Percentiles rank a stretch among this genome's conserved stretches.
Conservation (phyloP, 2,329 filamentous ascomycete species). For the Hansfordia pulvinata region DNA sequence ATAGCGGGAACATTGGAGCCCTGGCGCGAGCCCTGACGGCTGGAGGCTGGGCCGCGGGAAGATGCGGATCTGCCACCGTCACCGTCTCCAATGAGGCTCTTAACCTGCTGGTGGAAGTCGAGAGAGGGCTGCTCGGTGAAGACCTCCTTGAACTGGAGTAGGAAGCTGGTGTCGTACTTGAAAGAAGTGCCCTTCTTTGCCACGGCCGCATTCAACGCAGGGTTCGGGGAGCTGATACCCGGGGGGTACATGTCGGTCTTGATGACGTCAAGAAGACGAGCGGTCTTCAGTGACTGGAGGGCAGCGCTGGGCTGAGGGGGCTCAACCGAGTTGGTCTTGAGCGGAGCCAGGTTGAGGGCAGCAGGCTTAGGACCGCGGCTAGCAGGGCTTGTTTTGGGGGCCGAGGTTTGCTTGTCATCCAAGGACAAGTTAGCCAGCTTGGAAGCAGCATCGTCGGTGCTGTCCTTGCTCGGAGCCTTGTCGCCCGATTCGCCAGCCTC, state of each 20-base stretch:
- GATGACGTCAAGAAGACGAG: constrained; percentile 73
- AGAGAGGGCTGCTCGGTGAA: constrained; percentile 94
- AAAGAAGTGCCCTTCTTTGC: constrained; percentile 70
- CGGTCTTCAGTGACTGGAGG: constrained; percentile 83
- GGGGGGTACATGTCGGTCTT: constrained; percentile 70
- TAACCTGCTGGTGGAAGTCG: constrained; percentile 88
- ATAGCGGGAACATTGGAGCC: constrained; percentile 43
- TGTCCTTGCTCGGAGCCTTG: constrained; percentile 19
- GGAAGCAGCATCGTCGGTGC: constrained; percentile 24
- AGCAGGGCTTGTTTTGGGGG: constrained; percentile 36
- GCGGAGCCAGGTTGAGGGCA: constrained; percentile 71
- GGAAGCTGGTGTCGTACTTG: constrained; percentile 90
- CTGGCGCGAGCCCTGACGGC: constrained; percentile 36
- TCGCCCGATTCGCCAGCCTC: constrained; percentile 33
- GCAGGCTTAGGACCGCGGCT: constrained; percentile 61
- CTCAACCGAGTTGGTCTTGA: constrained; percentile 76
- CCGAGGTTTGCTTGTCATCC: constrained; percentile 34
- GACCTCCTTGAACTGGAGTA: constrained; percentile 90
- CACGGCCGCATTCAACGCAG: constrained; percentile 71
- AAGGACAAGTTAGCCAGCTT: constrained; percentile 41
- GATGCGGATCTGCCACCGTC: constrained; percentile 50
- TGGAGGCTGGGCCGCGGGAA: constrained; percentile 42
- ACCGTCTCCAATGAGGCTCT: constrained; percentile 68
- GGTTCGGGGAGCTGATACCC: constrained; percentile 80
- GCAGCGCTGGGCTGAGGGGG: constrained; percentile 87